Evolutionary conservation across 208 protist genomes (phyloP).

Genomic region (Pavlovales sp.): DNA sequence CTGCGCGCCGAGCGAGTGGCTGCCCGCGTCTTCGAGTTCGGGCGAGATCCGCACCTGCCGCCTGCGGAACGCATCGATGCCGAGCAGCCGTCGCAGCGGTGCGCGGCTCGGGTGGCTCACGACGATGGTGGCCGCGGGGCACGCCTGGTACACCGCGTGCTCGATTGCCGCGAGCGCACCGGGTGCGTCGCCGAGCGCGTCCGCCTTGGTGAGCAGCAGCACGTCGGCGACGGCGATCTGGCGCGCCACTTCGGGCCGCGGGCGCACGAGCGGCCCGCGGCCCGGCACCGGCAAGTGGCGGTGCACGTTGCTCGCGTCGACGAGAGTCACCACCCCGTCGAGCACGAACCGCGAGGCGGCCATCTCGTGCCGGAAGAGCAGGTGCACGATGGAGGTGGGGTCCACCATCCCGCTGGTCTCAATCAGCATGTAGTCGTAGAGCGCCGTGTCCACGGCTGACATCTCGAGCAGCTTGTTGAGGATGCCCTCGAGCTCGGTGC

Average conservation of each 20-base stretch:
- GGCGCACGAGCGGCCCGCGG: not conserved
- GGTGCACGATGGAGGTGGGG: not conserved
- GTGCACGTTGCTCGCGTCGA: constrained; percentile 1
- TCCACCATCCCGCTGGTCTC: constrained; percentile 24
- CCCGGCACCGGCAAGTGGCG: not conserved
- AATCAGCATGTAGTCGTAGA: constrained; percentile 26
- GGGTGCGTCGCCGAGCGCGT: not conserved
- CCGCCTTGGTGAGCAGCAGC: constrained; percentile 14
- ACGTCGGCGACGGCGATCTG: constrained; percentile 21
- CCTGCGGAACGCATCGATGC: not conserved
- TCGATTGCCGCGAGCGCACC: not conserved
- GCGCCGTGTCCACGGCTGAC: not conserved
- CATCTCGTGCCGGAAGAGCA: constrained; percentile 29
- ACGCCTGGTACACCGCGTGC: not conserved
- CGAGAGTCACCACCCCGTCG: constrained; percentile 8
- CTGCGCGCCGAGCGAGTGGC: not conserved
- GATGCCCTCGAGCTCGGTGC: constrained; percentile 31
- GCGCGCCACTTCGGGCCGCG: constrained; percentile 15
- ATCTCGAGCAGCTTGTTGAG: constrained; percentile 37
- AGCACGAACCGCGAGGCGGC: not conserved
- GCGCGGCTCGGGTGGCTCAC: not conserved
- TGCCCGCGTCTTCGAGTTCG: too few species aligned
- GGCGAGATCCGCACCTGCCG: not conserved
- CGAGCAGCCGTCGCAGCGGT: not conserved
- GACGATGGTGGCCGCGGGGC: not conserved